Base-by-base conservation (phyloP, 768 basidiomycete species). In the Leccinum longicurvipes region DNA sequence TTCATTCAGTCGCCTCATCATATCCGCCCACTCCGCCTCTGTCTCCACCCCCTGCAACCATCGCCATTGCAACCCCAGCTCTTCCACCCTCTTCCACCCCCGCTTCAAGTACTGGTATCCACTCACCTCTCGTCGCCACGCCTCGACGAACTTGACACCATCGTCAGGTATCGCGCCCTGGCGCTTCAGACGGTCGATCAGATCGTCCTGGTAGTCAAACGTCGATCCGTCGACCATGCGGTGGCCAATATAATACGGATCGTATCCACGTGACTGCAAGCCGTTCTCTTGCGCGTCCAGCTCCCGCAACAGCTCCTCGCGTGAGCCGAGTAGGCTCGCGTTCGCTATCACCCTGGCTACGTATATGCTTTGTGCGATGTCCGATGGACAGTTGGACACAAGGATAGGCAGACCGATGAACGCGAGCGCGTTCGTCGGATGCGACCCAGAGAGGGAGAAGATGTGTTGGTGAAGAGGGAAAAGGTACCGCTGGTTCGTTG, bases 401-500 rank as follows among this genome's bases (percentile, higher is more conserved):
- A 72, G 64, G 4, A 76, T 72, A 2, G 81, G 81, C 3, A 84
- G 72, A 2, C 82, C 82, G 55, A 84, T 71, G 65, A 85, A 82
- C 5, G 80, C 74, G 23, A 84, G 76, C 15, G 82, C 80, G 36
- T 76, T 81, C 2, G 75, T 65, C 1, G 82, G 83, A 51, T 80
- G 70, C 8, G 67, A 63, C 5, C 76, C 62, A n/a, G 76, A 74
- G 41, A 84, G 67, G 14, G 79, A 80, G 59, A 86, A 76, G 24
- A 84, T 77, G 65, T 83, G 79, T 25, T 70, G 65, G 62, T 82
- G 74, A 6, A 85, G 66, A 1, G 84, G 83, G 64, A 80, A 81
- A 39, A 85, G 75, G 61, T 84, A 82, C 1, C 73, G 73, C 21
- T 74, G 62, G 67, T 85, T 86, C 28, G 74, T 79, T 17, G 76